A percentile compares a stretch with the other conserved stretches of the same genome.
phyloP scores from a whole-genome alignment of 371 early-diverging fungal genomes.

The Rhizopus arrhizus region DNA sequence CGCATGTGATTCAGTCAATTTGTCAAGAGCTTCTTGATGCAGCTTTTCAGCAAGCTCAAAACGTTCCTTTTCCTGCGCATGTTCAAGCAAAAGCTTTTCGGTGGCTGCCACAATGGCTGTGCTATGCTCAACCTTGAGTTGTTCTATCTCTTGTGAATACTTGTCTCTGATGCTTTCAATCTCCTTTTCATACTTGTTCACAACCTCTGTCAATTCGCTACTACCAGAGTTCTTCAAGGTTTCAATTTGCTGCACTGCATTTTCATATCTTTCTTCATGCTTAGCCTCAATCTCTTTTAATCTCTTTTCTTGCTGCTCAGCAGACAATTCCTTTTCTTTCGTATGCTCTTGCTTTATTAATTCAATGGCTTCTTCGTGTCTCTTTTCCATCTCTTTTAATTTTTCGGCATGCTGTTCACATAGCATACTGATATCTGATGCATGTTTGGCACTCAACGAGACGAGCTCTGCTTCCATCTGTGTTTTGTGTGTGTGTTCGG shows the following conservation, averaged over 20 bases:
- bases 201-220: constrained; percentile 17
- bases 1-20: constrained; percentile 8
- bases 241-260: constrained; percentile 17
- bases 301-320: not conserved
- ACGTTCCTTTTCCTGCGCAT: constrained; percentile 5
- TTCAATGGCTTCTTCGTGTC: constrained; percentile 5
- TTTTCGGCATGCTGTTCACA: constrained; percentile 7
- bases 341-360: constrained; percentile 4
- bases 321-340: not conserved
- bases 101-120: constrained; percentile 2
- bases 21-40: constrained; percentile 3
- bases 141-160: constrained; percentile 22
- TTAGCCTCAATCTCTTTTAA: constrained; percentile 14
- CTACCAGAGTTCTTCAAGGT: constrained; percentile 11
- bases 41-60: not conserved
- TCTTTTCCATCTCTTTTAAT: constrained; percentile 1
- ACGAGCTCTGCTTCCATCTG: constrained; percentile 1
- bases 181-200: constrained; percentile 21
- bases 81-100: not conserved
- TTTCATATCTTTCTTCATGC: constrained; percentile 6
- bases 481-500: constrained; percentile 8
- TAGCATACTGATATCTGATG: constrained; percentile 3
- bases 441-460: constrained; percentile 7
- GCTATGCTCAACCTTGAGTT: constrained; percentile 7
- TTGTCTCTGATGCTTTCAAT: constrained; percentile 18